Conservation (phyloP, 371 early-diverging fungal species). For the Scutellospora calospora region DNA sequence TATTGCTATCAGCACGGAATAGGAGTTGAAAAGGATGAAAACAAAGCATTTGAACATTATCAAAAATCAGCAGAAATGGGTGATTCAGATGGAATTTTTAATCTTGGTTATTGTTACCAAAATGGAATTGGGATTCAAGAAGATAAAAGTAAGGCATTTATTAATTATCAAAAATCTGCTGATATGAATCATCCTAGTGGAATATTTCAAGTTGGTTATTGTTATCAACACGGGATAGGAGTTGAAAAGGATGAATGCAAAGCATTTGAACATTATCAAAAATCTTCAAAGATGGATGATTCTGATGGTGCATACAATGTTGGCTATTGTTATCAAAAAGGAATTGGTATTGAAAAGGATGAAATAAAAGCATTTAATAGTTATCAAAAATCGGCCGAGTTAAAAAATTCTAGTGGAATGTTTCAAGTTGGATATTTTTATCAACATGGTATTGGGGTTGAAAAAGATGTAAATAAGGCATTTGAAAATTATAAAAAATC, state of each 20-base stretch:
- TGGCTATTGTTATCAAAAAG: constrained; percentile 82
- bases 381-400: constrained; percentile 76
- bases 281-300: background rate
- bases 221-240: constrained; percentile 24
- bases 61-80: background rate
- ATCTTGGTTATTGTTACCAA: constrained; percentile 66
- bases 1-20: constrained; percentile 13
- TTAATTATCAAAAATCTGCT: constrained; percentile 75
- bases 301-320: constrained; percentile 60
- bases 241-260: background rate
- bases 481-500: background rate
- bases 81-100: constrained; percentile 53
- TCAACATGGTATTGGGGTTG: background rate
- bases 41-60: background rate
- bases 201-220: constrained; percentile 63
- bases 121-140: constrained; percentile 57
- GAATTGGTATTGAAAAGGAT: constrained; percentile 74
- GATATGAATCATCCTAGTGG: constrained; percentile 66
- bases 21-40: background rate
- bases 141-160: constrained; percentile 65
- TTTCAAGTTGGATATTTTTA: background rate
- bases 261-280: background rate
- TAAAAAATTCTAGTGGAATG: too few species aligned
- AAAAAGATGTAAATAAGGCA: background rate
- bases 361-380: constrained; percentile 71